Conservation (phyloP, 1,284 basidiomycete species). For the Ganoderma sinense region DNA sequence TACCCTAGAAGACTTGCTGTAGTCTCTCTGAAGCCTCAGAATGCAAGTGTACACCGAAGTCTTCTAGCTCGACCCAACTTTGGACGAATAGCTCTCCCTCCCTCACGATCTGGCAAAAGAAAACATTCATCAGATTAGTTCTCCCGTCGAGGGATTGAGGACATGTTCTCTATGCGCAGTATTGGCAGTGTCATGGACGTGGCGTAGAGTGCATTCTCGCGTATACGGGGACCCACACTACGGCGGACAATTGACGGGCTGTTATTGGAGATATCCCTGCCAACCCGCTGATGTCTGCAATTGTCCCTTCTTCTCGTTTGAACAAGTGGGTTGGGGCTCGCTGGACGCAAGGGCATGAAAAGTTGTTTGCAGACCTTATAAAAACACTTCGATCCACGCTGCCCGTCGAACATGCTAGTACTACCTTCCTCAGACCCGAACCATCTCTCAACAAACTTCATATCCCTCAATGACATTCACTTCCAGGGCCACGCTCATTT, state of each 20-base stretch:
- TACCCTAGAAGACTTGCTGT: no score
- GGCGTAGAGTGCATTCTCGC: neutral
- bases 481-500: neutral
- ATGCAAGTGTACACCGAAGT: no score
- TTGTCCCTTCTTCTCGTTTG: neutral
- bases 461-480: neutral
- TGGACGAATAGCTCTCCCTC: no score
- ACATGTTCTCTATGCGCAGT: neutral
- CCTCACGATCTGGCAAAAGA: no score
- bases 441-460: neutral
- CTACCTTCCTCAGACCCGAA: neutral
- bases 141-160: no score
- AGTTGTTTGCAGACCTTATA: neutral
- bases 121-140: no score
- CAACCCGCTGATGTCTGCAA: neutral
- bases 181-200: neutral
- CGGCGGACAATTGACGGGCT: neutral
- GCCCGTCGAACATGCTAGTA: no score
- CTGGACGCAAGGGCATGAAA: neutral
- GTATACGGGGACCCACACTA: neutral
- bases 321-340: neutral
- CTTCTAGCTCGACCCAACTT: no score
- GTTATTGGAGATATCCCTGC: neutral
- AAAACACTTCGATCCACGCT: no score
- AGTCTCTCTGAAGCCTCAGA: no score